phyloP scores from a whole-genome alignment of 371 early-diverging fungal species.

The Mortierella sp. region DNA sequence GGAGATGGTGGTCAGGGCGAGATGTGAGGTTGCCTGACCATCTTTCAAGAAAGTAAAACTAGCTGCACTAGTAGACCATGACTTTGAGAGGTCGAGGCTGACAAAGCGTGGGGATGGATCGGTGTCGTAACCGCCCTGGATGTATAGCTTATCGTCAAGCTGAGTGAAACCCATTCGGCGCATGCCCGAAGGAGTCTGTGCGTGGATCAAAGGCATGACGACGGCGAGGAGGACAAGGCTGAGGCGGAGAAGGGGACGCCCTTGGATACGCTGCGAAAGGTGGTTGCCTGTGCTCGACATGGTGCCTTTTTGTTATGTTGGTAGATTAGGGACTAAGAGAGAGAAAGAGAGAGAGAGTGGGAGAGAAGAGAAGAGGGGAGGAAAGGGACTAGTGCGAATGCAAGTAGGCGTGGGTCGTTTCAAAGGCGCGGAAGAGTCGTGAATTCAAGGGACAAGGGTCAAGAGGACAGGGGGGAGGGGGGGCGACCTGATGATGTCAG shows the following conservation, averaged over 20 bases:
- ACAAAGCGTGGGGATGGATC: constrained; percentile 10
- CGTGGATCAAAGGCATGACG: too few species aligned
- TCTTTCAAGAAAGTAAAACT: constrained; percentile 15
- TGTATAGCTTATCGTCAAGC: constrained; percentile 22
- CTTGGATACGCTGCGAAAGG: constrained; percentile 25
- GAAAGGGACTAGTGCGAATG: too few species aligned
- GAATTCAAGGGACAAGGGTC: background rate
- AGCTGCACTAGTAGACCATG: constrained; percentile 13
- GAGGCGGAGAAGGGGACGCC: too few species aligned
- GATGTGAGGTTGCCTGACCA: constrained; percentile 25
- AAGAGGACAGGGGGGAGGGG: background rate
- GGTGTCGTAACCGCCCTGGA: constrained; percentile 35
- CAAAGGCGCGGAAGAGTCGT: background rate
- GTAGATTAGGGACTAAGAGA: too few species aligned
- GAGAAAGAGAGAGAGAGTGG: background rate
- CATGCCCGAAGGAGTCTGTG: constrained; percentile 6
- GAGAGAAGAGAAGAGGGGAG: background rate
- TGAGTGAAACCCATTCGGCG: constrained; percentile 34
- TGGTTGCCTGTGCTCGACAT: constrained; percentile 22
- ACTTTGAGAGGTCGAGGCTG: constrained; percentile 26
- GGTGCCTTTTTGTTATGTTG: constrained; percentile 22
- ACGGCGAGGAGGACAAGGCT: too few species aligned
- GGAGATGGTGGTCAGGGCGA: constrained; percentile 16
- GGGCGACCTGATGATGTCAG: constrained; percentile 11
- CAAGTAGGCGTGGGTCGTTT: background rate